Evolutionary conservation across 768 basidiomycete genomes (phyloP).

Genomic region (button mushroom (Agaricus bisporus)): DNA sequence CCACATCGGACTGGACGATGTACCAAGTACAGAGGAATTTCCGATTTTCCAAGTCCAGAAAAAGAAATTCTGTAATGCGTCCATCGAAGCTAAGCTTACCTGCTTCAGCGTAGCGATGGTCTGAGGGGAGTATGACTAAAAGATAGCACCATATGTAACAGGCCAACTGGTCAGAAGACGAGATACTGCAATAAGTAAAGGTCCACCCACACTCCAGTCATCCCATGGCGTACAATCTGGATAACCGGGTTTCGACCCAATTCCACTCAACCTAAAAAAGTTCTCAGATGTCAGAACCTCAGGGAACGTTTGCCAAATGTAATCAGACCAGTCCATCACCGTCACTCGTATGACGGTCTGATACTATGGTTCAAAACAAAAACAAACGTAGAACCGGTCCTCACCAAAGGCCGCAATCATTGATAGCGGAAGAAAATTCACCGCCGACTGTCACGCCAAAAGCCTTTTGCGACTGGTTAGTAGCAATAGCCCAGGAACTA

Average conservation of each 20-base stretch:
- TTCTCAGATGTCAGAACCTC: slow-evolving; percentile 6
- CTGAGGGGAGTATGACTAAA: slow-evolving; percentile 46
- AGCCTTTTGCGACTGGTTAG: slow-evolving; percentile 53
- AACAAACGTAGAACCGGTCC: slow-evolving; percentile 17
- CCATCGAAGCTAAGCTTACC: slow-evolving; percentile 79
- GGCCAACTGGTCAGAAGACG: slow-evolving; percentile 3
- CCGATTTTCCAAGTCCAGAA: slow-evolving; percentile 98
- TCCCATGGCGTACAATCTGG: slow-evolving; percentile 36
- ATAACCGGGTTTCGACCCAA: slow-evolving; percentile 28
- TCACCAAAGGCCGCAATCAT: slow-evolving; percentile 64
- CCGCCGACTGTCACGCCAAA: slow-evolving; percentile 82
- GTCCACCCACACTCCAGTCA: slow-evolving; percentile 34
- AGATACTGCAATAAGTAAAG: not conserved
- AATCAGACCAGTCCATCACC: slow-evolving; percentile 8
- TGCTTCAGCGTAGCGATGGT: slow-evolving; percentile 55
- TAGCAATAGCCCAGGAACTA: slow-evolving; percentile 44
- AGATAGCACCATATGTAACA: slow-evolving; percentile 10
- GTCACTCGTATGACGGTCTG: not conserved
- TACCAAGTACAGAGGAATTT: slow-evolving; percentile 63
- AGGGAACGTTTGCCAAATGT: slow-evolving; percentile 10
- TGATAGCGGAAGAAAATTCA: slow-evolving; percentile 79
- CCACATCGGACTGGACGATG: slow-evolving; percentile 75
- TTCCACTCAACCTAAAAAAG: slow-evolving; percentile 38
- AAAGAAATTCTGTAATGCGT: slow-evolving; percentile 88
- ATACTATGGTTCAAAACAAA: not conserved